These are phyloP conservation scores for Polytolypa hystricis DNA, from an alignment of 2,329 filamentous ascomycete genomes.

Conservation along the genomic window DNA sequence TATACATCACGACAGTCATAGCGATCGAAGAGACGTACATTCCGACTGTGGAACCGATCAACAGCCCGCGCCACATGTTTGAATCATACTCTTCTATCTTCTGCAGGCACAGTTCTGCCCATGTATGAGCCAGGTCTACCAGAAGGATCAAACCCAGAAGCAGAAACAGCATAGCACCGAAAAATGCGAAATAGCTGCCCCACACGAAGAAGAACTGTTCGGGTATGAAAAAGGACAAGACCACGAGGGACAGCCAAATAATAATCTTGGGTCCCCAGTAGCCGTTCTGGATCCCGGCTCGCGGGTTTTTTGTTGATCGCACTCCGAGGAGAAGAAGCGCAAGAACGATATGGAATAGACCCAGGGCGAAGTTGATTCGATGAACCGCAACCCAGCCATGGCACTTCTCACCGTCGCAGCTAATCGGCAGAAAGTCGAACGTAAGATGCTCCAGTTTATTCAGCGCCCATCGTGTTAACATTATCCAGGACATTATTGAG, in stretches of 20 bases:
- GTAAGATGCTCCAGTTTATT: constrained; percentile 88
- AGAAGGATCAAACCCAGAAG: constrained; percentile 83
- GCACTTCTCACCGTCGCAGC: constrained; percentile 80
- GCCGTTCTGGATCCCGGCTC: constrained; percentile 88
- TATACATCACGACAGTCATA: constrained; percentile 95
- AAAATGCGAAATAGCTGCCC: constrained; percentile 85
- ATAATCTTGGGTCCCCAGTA: constrained; percentile 97
- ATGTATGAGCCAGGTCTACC: constrained; percentile 89
- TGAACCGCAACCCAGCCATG: constrained; percentile 95
- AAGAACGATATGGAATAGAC: constrained; percentile 82
- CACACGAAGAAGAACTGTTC: constrained; percentile 91
- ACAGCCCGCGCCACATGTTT: constrained; percentile 66
- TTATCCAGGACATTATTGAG: constrained; percentile 95
- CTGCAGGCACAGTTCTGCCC: constrained; percentile 90
- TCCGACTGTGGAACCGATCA: constrained; percentile 82
- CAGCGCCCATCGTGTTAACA: constrained; percentile 97
- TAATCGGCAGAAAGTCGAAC: constrained; percentile 91
- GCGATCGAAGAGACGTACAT: constrained; percentile 88
- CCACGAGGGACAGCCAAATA: constrained; percentile 74
- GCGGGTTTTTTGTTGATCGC: constrained; percentile 71
- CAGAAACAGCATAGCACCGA: constrained; percentile 85
- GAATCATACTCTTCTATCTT: constrained; percentile 90
- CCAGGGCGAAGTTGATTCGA: constrained; percentile 94
- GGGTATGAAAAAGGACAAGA: constrained; percentile 89
- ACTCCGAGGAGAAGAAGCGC: constrained; percentile 79